Evolutionary conservation across 108 stramenopile species (phyloP), one percentile per base, ranked within the genome.

Genomic region (Asterionellopsis glacialis): DNA sequence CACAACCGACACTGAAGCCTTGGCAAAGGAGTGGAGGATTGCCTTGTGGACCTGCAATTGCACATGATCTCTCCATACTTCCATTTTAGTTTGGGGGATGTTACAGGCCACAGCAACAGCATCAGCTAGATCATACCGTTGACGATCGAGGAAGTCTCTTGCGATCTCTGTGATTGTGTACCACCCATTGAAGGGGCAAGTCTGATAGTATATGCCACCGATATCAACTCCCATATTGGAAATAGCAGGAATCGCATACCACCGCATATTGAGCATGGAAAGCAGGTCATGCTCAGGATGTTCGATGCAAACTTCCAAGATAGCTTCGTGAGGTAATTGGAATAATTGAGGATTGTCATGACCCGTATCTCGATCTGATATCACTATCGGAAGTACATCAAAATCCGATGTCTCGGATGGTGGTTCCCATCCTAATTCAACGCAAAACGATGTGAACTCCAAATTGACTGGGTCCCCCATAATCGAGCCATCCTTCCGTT

Each of bases 171-270:
- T 62, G 15, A 11, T 2, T 23, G 65, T 41, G 39, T 70, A 75
- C 69, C 69, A 75, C 1, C 68, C 68, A 26, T 70, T 75, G 64
- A 75, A 70, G 25, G 74, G 74, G 27, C 16, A 24, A 63, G 64
- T 23, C 74, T 64, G 0, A 65, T n/a, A n/a, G n/a, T n/a, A n/a
- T n/a, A n/a, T n/a, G n/a, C n/a, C n/a, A n/a, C n/a, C n/a, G n/a
- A n/a, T n/a, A 24, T 38, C 66, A 40, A 70, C 47, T 28, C 9
- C 57, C 54, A 63, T 55, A 45, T 49, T 51, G 26, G 64, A 54
- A 18, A 75, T 56, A 3, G 74, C 38, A 14, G 74, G 74, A 12
- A 75, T 69, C 14, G 54, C 54, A 13, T 27, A 12, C 74, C 74
- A 75, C 12, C 47, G 19, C 1, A 59, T 33, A 11, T 58, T 47